Conservation (phyloP, 2,329 filamentous ascomycete species). For the Paraphoma sp. region DNA sequence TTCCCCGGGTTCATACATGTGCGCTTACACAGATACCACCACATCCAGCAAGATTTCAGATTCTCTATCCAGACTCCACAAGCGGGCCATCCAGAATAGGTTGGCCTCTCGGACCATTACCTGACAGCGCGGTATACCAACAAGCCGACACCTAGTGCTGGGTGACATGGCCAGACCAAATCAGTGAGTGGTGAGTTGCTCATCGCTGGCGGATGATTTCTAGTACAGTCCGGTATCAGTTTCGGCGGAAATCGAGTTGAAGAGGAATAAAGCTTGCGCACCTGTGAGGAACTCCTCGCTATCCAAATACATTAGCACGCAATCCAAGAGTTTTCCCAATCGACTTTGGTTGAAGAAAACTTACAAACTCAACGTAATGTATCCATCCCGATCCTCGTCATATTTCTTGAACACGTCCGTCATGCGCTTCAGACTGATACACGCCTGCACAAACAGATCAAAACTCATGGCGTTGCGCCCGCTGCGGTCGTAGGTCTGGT, state of each 20-base stretch:
- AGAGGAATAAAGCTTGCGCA: conserved; percentile 62
- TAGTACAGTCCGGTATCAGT: conserved; percentile 62
- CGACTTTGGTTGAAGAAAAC: conserved; percentile 27
- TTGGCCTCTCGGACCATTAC: background rate
- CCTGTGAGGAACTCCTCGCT: conserved; percentile 63
- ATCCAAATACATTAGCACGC: conserved; percentile 10
- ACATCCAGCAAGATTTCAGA: background rate
- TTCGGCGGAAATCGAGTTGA: conserved; percentile 58
- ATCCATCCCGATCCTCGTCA: conserved; percentile 94
- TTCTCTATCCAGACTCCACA: background rate
- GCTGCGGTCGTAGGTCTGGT: conserved; percentile 78
- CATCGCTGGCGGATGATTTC: conserved; percentile 50
- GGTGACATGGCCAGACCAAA: background rate
- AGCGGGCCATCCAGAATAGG: conserved; percentile 8
- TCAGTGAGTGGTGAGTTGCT: background rate
- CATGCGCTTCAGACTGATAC: conserved; percentile 96
- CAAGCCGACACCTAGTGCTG: background rate
- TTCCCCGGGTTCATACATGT: conserved; percentile 1
- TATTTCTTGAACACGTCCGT: conserved; percentile 99
- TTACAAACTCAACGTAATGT: conserved; percentile 66
- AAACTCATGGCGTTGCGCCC: conserved; percentile 65
- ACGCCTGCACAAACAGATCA: conserved; percentile 96
- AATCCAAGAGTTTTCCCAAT: background rate
- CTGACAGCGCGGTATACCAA: background rate
- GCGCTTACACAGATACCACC: background rate